Evolutionary conservation across 768 basidiomycete genomes (phyloP), one percentile per base, ranked within the genome.

Genomic region (Tylopilus sp.): DNA sequence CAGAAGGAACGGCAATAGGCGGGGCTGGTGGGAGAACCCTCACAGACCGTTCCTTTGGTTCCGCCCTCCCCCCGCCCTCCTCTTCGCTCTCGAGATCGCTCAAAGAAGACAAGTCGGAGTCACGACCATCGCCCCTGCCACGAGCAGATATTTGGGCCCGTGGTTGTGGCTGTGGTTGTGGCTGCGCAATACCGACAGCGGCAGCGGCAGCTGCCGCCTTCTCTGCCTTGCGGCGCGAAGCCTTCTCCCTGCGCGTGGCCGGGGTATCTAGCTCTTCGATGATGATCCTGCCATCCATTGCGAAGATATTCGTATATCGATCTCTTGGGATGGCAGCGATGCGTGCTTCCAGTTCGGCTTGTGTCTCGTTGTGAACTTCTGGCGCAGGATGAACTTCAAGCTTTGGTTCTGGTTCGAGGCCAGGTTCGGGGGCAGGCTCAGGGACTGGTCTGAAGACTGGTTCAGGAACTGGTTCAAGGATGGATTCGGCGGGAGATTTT

Each of bases 241-340:
- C 74, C 68, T 84, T 87, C 67, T 81, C 76, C 45, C 79, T 76
- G 5, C 87, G 80, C 36, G 80, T 84, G 4, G 78, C 78, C 31
- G 87, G 87, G 6, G 88, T 85, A 61, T 89, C 88, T 22, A 89
- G 73, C 54, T 82, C 81, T 62, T 90, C 87, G 51, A 89, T 79
- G 50, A 87, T 78, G 43, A 85, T 75, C 52, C 70, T 75, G n/a
- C 79, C 78, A 40, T 72, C 71, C n/a, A 77, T 70, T 9, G 65
- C 54, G 38, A 66, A 57, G 6, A 70, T 59, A 22, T 65, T 69
- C 17, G 65, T 65, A 22, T 69, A 61, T n/a, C 48, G 67, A 41
- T 71, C 67, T 55, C 59, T 62, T 16, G 63, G 58, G 28, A 60
- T 68, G 37, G 55, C 59, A 52, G 56, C 64, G 36, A 64, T 60